Base-by-base conservation (phyloP, 805 yeast genomes). In the Blastobotrys terrestris region DNA sequence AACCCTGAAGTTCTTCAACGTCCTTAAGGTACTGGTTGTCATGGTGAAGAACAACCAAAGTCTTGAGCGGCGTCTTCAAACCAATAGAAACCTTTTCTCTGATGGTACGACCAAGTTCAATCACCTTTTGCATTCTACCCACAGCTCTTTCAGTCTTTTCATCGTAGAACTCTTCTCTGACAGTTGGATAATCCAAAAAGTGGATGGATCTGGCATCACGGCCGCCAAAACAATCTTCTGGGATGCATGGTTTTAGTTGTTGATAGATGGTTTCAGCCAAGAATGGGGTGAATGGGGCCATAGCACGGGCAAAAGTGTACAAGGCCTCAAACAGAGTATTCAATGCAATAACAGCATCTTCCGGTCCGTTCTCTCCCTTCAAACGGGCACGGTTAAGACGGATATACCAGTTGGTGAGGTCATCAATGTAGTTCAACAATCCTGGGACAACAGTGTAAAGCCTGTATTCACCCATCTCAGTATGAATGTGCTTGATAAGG, bases 211-310 rank as follows among this genome's bases (percentile, higher is more conserved):
- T 82, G 48, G 70, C 68, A 65, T 90, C 95, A 58, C 74, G 70
- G 57, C 68, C 80, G 21, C 79, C 79, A 39, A 53, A 53, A 31
- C 49, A 53, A 43, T 60, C 63, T 42, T 78, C 83, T 15, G 76
- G 78, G 43, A 72, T 55, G 31, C 59, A 55, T n/a, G 78, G 70
- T 65, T 76, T 80, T 72, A 94, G 73, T 70, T 80, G 83, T 67
- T 81, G 85, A 74, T 91, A 94, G 62, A 94, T 87, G 64, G 80
- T 81, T 66, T 94, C 99, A 48, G 98, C 77, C 70, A 95, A 77
- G 78, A 85, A 95, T 59, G 99, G 99, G 50, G 98, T 91, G 75
- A 94, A 94, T 60, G 99, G 99, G 54, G 98, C 98, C 97, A 94
- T 92, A 48, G 96, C 95, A 68, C 97, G 83, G 49, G 82, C 85